Base-by-base conservation (phyloP, 345 rosid species). In the Euclidium syriacum region DNA sequence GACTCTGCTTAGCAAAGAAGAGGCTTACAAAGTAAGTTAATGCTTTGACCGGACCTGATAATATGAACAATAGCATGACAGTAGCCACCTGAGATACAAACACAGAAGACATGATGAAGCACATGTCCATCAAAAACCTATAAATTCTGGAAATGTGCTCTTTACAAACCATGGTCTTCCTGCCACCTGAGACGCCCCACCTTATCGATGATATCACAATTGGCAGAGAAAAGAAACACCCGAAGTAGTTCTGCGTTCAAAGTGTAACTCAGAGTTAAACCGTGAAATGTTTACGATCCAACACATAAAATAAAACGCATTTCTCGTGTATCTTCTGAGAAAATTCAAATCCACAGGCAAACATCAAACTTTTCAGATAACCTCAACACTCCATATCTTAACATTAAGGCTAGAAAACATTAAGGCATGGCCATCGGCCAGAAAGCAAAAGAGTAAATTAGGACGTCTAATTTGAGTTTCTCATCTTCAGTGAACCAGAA, bases 41-140 rank as follows among this genome's bases (percentile, higher is more conserved):
- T 16, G 98, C 94, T 71, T 92, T 92, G 46, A 87, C 83, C 0
- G 96, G 96, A 75, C 98, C 98, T 30, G 94, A 87, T 73, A 92
- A 72, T 25, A 92, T 94, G 67, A 92, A 80, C 71, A 92, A 73
- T 10, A 92, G 77, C 83, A 86, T 75, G 20, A 90, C 85, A 2
- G 98, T 89, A 5, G 98, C 96, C 49, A 92, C 95, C 98, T 89
- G 76, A 58, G 27, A 76, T 58, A 58, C 59, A 19, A 20, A 56
- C 70, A 61, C 22, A 63, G n/a, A 34, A 18, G 39, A 40, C 35
- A 20, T 62, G 57, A 20, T 62, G 57, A 61, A 70, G 40, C 41
- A 30, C 22, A 52, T 43, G 40, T 34, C 23, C 52, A 43, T 6
- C 14, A 40, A 27, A 59, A 29, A 17, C 3, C 27, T 10, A n/a